Conservation (phyloP, 2,329 filamentous ascomycete genomes). For the Fusarium aywerte region DNA sequence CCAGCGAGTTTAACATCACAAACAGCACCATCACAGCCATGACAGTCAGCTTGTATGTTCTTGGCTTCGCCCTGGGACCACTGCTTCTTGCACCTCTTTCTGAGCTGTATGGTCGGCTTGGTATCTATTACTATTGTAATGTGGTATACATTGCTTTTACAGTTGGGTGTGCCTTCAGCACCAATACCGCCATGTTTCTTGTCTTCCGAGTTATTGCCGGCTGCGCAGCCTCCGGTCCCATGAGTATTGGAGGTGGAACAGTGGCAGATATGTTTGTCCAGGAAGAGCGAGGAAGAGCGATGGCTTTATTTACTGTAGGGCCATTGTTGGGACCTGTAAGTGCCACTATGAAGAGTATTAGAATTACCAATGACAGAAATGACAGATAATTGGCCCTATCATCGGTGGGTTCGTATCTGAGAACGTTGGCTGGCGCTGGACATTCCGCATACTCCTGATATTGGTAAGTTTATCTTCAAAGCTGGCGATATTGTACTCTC, state of each 20-base stretch:
- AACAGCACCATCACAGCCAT: slow-evolving; percentile 16
- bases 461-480: slow-evolving; percentile 17
- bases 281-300: slow-evolving; percentile 64
- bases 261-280: slow-evolving; percentile 28
- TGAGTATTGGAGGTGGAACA: slow-evolving; percentile 35
- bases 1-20: slow-evolving; percentile 27
- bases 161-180: slow-evolving; percentile 27
- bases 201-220: slow-evolving; percentile 30
- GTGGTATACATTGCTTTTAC: slow-evolving; percentile 20
- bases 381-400: slow-evolving; percentile 42
- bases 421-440: slow-evolving; percentile 62
- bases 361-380: too few species aligned
- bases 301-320: slow-evolving; percentile 70
- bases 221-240: slow-evolving; percentile 31
- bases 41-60: slow-evolving; percentile 27
- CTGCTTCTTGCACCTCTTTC: slow-evolving; percentile 36
- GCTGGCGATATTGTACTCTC: too few species aligned
- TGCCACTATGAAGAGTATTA: too few species aligned
- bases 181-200: slow-evolving; percentile 27
- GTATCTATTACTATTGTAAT: slow-evolving; percentile 28
- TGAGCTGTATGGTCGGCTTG: slow-evolving; percentile 28
- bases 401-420: slow-evolving; percentile 60
- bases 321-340: slow-evolving; percentile 66
- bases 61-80: slow-evolving; percentile 37
- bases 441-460: slow-evolving; percentile 62